phyloP scores from a whole-genome alignment of 805 yeast species.

The Wickerhamomyces rabaulensis region DNA sequence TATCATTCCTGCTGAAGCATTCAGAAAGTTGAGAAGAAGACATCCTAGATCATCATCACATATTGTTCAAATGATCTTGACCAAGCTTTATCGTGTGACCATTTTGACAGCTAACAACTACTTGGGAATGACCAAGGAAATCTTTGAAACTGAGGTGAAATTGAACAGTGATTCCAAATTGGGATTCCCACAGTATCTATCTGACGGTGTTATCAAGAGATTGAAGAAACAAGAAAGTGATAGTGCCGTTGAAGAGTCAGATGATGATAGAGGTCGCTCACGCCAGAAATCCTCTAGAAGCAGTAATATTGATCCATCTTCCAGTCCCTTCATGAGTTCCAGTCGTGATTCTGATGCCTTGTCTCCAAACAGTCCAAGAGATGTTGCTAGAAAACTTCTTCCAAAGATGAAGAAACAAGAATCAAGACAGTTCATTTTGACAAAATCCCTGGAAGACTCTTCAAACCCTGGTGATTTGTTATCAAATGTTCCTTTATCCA shows the following conservation, averaged over 20 bases:
- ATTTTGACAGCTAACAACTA: conserved; percentile 86
- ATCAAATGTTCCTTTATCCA: conserved; percentile 70
- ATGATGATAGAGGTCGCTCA: not conserved
- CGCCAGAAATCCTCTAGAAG: not conserved
- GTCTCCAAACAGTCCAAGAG: not conserved
- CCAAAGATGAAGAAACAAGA: conserved; percentile 12
- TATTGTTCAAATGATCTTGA: conserved; percentile 86
- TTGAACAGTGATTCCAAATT: conserved; percentile 46
- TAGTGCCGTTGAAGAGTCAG: not conserved
- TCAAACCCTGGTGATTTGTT: conserved; percentile 82
- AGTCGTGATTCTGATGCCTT: not conserved
- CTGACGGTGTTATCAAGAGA: conserved; percentile 48
- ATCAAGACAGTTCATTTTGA: conserved; percentile 47
- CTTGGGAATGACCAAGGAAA: conserved; percentile 77
- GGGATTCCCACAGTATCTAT: conserved; percentile 60
- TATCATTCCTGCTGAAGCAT: conserved; percentile 83
- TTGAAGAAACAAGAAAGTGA: conserved; percentile 22
- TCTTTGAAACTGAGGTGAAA: conserved; percentile 67
- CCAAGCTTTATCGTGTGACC: conserved; percentile 84
- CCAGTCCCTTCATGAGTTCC: not conserved
- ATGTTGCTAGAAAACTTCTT: not conserved
- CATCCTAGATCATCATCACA: conserved; percentile 91
- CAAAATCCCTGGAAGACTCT: conserved; percentile 39
- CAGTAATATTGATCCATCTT: not conserved
- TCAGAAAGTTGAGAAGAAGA: conserved; percentile 60